Percentiles rank a stretch among this genome's conserved stretches.
Conservation (phyloP, 345 rosid genomes). For the Hirschfeldia incana region DNA sequence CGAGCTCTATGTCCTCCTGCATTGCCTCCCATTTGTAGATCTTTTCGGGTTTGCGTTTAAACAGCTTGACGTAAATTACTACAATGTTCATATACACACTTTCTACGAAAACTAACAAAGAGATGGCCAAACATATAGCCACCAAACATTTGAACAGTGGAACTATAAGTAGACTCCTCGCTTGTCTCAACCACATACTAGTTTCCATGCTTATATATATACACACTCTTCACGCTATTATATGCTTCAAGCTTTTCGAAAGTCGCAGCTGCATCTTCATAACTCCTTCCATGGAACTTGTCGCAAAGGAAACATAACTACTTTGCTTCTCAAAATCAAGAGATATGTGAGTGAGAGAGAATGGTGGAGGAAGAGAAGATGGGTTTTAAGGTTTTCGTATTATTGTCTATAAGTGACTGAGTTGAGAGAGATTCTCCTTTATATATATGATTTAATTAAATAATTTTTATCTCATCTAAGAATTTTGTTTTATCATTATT, state of each 20-base stretch:
- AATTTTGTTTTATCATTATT: neutral
- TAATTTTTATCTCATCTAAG: neutral
- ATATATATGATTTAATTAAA: neutral
- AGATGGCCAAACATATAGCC: constrained; percentile 51
- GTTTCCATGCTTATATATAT: constrained; percentile 25
- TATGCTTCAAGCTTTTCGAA: constrained; percentile 25
- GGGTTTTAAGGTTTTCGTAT: constrained; percentile 6
- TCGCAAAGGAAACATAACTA: neutral
- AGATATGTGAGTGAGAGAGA: constrained; percentile 3
- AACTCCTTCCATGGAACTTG: neutral
- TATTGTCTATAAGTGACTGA: constrained; percentile 15
- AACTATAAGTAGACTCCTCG: constrained; percentile 45
- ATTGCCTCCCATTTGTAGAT: constrained; percentile 50
- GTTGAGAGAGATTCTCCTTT: constrained; percentile 26
- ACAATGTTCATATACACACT: constrained; percentile 57
- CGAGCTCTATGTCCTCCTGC: constrained; percentile 55
- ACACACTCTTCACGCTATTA: constrained; percentile 7
- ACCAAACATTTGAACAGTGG: constrained; percentile 49
- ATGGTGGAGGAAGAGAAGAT: neutral
- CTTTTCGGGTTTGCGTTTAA: constrained; percentile 46
- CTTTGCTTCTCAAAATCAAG: neutral
- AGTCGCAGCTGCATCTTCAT: constrained; percentile 1
- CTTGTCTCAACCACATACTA: constrained; percentile 38
- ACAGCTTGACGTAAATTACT: constrained; percentile 44
- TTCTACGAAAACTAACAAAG: constrained; percentile 53